These are phyloP conservation scores for Fusarium sp. DNA, from an alignment of 2,329 filamentous ascomycete species.

Conservation along the genomic window DNA sequence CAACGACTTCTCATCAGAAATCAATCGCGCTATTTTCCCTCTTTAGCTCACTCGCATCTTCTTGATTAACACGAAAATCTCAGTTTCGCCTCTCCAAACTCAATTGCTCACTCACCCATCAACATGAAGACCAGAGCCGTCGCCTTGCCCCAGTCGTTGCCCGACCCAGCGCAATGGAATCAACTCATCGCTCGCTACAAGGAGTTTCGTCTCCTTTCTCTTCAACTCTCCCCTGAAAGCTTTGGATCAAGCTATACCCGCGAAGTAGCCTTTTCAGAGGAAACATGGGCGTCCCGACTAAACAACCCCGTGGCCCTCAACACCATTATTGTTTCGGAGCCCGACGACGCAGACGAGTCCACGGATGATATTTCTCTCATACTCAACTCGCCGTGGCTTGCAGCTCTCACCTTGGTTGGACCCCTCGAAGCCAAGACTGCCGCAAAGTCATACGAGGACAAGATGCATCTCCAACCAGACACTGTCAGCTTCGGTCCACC, in stretches of 20 bases:
- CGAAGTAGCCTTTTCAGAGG: neutral
- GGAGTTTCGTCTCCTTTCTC: constrained; percentile 20
- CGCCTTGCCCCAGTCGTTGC: neutral
- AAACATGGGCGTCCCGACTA: constrained; percentile 15
- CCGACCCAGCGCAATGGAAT: neutral
- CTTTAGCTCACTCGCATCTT: neutral
- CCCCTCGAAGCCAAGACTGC: constrained; percentile 13
- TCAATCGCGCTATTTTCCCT: neutral
- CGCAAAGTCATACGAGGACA: neutral
- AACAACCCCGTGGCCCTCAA: constrained; percentile 13
- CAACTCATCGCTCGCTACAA: constrained; percentile 13
- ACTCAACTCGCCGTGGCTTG: constrained; percentile 21
- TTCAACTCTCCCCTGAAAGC: constrained; percentile 19
- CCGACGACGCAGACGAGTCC: neutral
- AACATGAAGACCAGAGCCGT: constrained; percentile 5
- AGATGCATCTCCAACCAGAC: neutral
- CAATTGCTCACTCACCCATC: neutral
- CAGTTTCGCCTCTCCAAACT: neutral
- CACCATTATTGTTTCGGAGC: neutral
- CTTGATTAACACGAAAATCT: neutral
- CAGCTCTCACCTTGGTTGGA: constrained; percentile 19
- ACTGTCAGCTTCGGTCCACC: neutral
- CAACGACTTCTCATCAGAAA: neutral
- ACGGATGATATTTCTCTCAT: neutral
- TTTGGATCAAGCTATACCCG: constrained; percentile 26